phyloP scores from a whole-genome alignment of 2,329 filamentous ascomycete genomes.

The Diatrype stigma region DNA sequence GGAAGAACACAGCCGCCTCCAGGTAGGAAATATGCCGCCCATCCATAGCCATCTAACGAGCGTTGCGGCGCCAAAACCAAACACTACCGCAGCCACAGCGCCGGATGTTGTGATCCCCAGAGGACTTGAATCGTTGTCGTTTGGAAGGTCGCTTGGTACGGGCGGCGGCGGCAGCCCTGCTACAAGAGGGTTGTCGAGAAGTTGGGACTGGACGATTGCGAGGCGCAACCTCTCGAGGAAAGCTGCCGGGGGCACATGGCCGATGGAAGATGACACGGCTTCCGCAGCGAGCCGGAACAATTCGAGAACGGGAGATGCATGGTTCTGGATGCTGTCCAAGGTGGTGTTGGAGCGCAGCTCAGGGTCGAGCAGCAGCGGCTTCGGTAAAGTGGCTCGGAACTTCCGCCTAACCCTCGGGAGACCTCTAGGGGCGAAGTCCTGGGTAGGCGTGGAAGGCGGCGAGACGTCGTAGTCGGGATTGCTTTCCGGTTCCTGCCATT shows the following conservation, averaged over 20 bases:
- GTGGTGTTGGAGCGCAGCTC: slow-evolving; percentile 18
- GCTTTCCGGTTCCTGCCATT: slow-evolving; percentile 24
- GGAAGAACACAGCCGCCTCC: slow-evolving; percentile 21
- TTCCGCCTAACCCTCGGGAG: slow-evolving; percentile 25
- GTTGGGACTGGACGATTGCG: slow-evolving; percentile 29
- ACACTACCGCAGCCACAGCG: slow-evolving; percentile 24
- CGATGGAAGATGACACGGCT: slow-evolving; percentile 29
- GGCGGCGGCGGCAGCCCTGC: slow-evolving; percentile 20
- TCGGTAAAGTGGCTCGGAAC: slow-evolving; percentile 24
- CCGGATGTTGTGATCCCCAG: slow-evolving; percentile 26
- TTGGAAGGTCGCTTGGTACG: slow-evolving; percentile 15
- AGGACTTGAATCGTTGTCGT: slow-evolving; percentile 16
- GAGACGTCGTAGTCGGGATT: slow-evolving; percentile 21
- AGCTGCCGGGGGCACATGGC: slow-evolving; percentile 25
- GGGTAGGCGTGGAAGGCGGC: slow-evolving; percentile 24
- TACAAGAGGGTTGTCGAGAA: slow-evolving; percentile 28
- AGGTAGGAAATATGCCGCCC: slow-evolving; percentile 23
- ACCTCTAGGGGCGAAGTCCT: slow-evolving; percentile 29
- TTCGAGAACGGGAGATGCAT: slow-evolving; percentile 23
- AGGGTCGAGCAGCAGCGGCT: slow-evolving; percentile 22
- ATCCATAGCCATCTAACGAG: slow-evolving; percentile 25
- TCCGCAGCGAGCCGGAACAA: slow-evolving; percentile 21
- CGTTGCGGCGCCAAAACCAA: slow-evolving; percentile 24
- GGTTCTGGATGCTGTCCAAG: slow-evolving; percentile 21
- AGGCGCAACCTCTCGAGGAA: slow-evolving; percentile 31